Evolutionary conservation across 1,284 basidiomycete species (phyloP).

Genomic region (Malassezia caprae): DNA sequence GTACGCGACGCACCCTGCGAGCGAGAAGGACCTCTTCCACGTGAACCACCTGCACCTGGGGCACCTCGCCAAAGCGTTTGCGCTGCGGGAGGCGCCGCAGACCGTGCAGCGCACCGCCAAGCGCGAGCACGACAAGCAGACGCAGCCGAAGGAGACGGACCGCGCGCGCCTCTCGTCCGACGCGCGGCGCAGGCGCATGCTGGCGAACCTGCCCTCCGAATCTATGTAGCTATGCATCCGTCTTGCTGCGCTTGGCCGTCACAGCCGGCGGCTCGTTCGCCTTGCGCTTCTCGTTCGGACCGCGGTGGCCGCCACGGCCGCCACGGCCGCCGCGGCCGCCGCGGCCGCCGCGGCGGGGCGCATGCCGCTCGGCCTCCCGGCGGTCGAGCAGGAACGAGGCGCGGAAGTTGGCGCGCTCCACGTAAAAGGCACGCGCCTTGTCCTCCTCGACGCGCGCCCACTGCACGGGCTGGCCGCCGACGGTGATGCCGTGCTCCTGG

Average conservation of each 20-base stretch:
- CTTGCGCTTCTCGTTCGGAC: conserved; percentile 33
- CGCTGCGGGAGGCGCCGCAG: conserved; percentile 80
- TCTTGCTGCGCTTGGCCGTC: conserved; percentile 13
- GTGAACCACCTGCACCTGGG: conserved; percentile 85
- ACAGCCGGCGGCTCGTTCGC: conserved; percentile 16
- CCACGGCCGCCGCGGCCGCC: conserved; percentile 43
- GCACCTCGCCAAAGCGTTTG: conserved; percentile 92
- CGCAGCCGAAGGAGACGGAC: background rate
- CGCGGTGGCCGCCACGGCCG: conserved; percentile 22
- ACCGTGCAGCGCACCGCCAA: conserved; percentile 50
- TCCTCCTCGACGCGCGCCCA: conserved; percentile 52
- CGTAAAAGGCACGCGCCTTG: conserved; percentile 64
- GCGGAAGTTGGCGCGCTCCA: conserved; percentile 59
- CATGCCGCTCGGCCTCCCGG: conserved; percentile 48
- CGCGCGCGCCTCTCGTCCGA: background rate
- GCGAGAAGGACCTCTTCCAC: conserved; percentile 92
- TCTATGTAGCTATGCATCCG: conserved; percentile 13
- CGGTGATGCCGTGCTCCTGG: conserved; percentile 49
- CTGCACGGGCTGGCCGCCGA: conserved; percentile 49
- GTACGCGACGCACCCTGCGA: conserved; percentile 89
- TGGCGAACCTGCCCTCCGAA: conserved; percentile 14
- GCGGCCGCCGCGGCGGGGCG: conserved; percentile 52
- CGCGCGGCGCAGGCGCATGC: conserved; percentile 7
- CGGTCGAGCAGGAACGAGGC: conserved; percentile 51
- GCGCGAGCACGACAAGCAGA: conserved; percentile 16